Evolutionary conservation across 495 filamentous ascomycete genomes (phyloP).

Genomic region (Hyaloscypha finlandica): DNA sequence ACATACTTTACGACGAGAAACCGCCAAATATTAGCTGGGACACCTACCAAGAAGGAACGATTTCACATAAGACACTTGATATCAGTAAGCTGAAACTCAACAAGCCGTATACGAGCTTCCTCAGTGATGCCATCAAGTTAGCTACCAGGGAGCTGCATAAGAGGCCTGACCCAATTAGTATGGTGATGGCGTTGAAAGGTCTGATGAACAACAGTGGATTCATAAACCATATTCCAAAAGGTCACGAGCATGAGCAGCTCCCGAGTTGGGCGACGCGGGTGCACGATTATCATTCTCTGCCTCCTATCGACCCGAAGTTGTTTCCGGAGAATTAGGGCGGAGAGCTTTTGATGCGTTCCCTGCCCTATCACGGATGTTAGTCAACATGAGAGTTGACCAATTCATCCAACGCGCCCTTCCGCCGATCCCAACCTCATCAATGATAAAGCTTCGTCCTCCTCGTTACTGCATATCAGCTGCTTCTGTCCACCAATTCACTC

Average conservation of each 20-base stretch:
- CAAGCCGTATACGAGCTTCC: not conserved
- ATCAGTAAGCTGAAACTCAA: not conserved
- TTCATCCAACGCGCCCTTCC: too few species aligned
- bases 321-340: not conserved
- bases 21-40: not conserved
- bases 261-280: constrained; percentile 2
- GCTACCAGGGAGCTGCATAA: not conserved
- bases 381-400: too few species aligned
- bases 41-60: not conserved
- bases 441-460: too few species aligned
- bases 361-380: too few species aligned
- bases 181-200: not conserved
- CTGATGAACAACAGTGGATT: not conserved
- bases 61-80: not conserved
- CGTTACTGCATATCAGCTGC: too few species aligned
- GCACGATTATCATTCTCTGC: constrained; percentile 7
- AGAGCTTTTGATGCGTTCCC: too few species aligned
- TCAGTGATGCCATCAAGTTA: constrained; percentile 6
- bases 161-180: not conserved
- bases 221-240: not conserved
- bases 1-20: not conserved
- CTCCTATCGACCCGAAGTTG: not conserved
- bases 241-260: not conserved
- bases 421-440: too few species aligned
- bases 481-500: too few species aligned